Conservation (phyloP, 352 stramenopile genomes). For the Phytophthora vignae region DNA sequence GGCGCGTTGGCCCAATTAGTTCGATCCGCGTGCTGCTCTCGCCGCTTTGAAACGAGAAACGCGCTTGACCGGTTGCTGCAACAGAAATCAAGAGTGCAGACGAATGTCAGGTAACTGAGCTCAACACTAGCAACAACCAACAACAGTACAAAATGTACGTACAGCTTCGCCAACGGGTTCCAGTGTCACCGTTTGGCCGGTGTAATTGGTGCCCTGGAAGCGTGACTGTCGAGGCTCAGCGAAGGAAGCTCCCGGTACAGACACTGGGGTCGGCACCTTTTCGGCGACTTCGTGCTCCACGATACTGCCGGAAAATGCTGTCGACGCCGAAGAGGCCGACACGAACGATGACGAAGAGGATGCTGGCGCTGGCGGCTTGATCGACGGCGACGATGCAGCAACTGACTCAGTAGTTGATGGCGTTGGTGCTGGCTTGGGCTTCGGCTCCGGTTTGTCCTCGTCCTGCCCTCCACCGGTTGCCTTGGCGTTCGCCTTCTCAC, state of each 20-base stretch:
- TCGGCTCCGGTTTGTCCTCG: slow-evolving; percentile 12
- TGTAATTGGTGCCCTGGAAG: slow-evolving; percentile 77
- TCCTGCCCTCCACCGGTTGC: neutral
- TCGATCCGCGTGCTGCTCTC: slow-evolving; percentile 39
- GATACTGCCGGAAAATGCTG: slow-evolving; percentile 78
- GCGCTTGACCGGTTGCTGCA: slow-evolving; percentile 83
- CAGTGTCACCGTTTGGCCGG: slow-evolving; percentile 70
- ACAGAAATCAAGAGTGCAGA: neutral
- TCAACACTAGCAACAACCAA: neutral
- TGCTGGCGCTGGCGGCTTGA: slow-evolving; percentile 28
- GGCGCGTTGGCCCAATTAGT: slow-evolving; percentile 7
- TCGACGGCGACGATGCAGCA: slow-evolving; percentile 22
- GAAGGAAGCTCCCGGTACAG: slow-evolving; percentile 21
- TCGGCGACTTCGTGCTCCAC: slow-evolving; percentile 69
- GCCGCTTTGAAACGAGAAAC: slow-evolving; percentile 87
- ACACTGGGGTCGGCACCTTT: slow-evolving; percentile 13
- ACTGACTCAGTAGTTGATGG: slow-evolving; percentile 8
- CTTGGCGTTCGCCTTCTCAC: slow-evolving; percentile 37
- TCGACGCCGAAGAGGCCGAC: slow-evolving; percentile 42
- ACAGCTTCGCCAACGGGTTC: slow-evolving; percentile 83
- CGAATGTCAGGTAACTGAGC: slow-evolving; percentile 2
- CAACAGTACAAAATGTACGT: slow-evolving; percentile 21
- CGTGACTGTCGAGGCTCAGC: slow-evolving; percentile 47
- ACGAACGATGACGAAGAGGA: slow-evolving; percentile 16
- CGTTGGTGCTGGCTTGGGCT: slow-evolving; percentile 12